These are phyloP conservation scores for Wickerhamiella siamensis DNA, from an alignment of 805 yeast genomes.

Conservation along the genomic window DNA sequence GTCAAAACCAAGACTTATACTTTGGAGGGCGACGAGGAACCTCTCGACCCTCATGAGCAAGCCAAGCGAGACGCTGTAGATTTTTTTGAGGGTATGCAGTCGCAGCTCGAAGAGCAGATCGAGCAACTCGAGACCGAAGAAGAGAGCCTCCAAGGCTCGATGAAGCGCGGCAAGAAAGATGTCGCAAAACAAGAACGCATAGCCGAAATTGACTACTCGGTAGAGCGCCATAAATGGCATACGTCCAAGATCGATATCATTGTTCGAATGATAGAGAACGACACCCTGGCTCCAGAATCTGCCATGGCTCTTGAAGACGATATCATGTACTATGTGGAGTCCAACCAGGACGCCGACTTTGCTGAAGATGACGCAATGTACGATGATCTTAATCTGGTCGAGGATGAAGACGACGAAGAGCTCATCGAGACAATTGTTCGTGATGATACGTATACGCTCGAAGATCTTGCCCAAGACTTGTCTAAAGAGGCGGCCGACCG, in stretches of 20 bases:
- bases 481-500: conserved; percentile 22
- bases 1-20: conserved; percentile 90
- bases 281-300: conserved; percentile 61
- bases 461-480: conserved; percentile 25
- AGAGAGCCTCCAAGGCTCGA: conserved; percentile 36
- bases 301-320: conserved; percentile 74
- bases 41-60: conserved; percentile 64
- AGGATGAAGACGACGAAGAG: conserved; percentile 39
- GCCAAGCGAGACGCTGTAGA: conserved; percentile 60
- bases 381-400: conserved; percentile 64
- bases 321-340: conserved; percentile 82
- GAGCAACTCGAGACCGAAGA: conserved; percentile 66
- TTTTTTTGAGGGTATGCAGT: conserved; percentile 58
- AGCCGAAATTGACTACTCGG: conserved; percentile 44
- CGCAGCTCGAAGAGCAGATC: conserved; percentile 66
- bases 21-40: conserved; percentile 51
- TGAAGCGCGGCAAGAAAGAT: conserved; percentile 49
- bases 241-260: conserved; percentile 63
- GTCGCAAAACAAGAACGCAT: conserved; percentile 40
- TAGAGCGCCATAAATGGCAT: conserved; percentile 70
- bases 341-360: conserved; percentile 83
- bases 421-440: conserved; percentile 24
- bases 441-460: conserved; percentile 23
- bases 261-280: conserved; percentile 63
- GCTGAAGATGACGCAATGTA: conserved; percentile 88